These are phyloP conservation scores for Pseudogymnoascus sp. DNA, from an alignment of 2,329 filamentous ascomycete genomes.

Conservation along the genomic window DNA sequence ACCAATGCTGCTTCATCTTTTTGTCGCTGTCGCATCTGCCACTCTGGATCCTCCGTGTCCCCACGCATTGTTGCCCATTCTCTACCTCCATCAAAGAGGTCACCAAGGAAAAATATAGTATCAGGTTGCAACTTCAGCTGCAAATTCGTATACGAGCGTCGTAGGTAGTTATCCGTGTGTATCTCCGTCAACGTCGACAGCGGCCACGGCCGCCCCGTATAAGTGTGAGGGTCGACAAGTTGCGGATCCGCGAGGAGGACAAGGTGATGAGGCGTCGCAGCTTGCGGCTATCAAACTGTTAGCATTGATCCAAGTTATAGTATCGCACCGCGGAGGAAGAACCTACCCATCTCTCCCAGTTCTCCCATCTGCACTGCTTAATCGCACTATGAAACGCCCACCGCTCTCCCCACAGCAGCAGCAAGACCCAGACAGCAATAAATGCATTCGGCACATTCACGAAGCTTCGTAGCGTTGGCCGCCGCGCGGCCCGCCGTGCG, in stretches of 20 bases:
- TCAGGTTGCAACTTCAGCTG: slow-evolving; percentile 73
- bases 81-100: slow-evolving; percentile 89
- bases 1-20: slow-evolving; percentile 46
- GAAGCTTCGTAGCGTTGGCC: slow-evolving; percentile 34
- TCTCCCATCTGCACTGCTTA: slow-evolving; percentile 67
- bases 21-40: slow-evolving; percentile 46
- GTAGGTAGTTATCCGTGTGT: slow-evolving; percentile 86
- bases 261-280: slow-evolving; percentile 69
- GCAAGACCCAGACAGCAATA: slow-evolving; percentile 64
- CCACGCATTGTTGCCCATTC: slow-evolving; percentile 77
- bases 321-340: slow-evolving; percentile 7
- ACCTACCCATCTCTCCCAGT: slow-evolving; percentile 88
- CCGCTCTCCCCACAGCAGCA: slow-evolving; percentile 79
- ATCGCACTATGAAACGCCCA: slow-evolving; percentile 67
- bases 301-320: slow-evolving; percentile 11
- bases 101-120: slow-evolving; percentile 83
- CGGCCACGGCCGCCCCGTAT: slow-evolving; percentile 63
- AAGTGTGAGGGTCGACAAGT: slow-evolving; percentile 67
- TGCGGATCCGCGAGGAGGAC: slow-evolving; percentile 66
- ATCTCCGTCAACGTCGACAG: slow-evolving; percentile 57
- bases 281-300: slow-evolving; percentile 52
- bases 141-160: slow-evolving; percentile 70
- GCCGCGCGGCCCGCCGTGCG: slow-evolving; percentile 3
- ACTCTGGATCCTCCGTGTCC: slow-evolving; percentile 50
- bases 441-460: slow-evolving; percentile 60